Percentiles rank a stretch among this genome's conserved stretches.
Conservation (phyloP, 176 grass and related monocot species). For the Olyra latifolia region DNA sequence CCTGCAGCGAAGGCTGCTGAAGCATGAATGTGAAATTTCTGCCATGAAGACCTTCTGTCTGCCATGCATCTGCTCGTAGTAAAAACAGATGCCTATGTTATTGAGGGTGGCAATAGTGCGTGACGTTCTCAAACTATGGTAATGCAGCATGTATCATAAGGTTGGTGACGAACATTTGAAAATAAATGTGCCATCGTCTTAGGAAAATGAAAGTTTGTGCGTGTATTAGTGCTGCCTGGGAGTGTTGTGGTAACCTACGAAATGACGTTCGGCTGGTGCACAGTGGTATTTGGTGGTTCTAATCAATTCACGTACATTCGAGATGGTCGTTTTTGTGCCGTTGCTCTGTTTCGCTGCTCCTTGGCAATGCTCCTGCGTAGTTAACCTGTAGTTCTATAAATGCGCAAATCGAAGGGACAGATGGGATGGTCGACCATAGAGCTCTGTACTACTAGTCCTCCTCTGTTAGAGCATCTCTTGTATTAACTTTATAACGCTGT, state of each 20-base stretch:
- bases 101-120: neutral
- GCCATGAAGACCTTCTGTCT: neutral
- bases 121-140: slow-evolving; percentile 31
- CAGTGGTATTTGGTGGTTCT: neutral
- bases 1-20: slow-evolving; percentile 38
- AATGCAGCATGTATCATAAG: slow-evolving; percentile 30
- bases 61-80: neutral
- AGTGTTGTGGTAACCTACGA: neutral
- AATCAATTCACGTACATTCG: neutral
- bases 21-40: slow-evolving; percentile 21
- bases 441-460: neutral
- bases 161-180: slow-evolving; percentile 7
- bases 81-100: neutral
- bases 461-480: too few relatives aligned
- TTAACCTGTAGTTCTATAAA: neutral
- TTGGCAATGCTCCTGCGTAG: neutral
- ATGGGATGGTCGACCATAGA: neutral
- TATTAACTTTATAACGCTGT: too few relatives aligned
- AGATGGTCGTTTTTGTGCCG: neutral
- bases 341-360: neutral
- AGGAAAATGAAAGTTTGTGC: neutral
- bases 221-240: neutral
- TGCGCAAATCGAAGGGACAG: neutral
- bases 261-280: neutral
- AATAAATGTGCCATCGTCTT: slow-evolving; percentile 45